Evolutionary conservation across 2,329 filamentous ascomycete genomes (phyloP), one percentile per base, ranked within the genome.

Genomic region (Coleophoma crateriformis): DNA sequence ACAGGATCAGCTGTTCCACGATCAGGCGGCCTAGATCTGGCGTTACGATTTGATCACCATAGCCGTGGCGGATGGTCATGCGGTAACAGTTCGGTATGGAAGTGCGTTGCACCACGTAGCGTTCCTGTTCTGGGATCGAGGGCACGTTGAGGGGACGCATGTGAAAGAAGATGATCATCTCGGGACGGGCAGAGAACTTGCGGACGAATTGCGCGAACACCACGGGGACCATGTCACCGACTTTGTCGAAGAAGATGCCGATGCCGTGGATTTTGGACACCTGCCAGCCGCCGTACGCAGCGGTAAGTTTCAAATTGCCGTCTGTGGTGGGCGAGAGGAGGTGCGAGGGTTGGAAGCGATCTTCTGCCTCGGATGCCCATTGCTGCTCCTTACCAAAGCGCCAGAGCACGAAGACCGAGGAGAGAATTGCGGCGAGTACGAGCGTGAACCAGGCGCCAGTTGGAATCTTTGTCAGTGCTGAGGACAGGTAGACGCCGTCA

Each of bases 181-280:
- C 81, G 0, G 86, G 85, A 5, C 78, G 71, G 0, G 82, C 79
- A 43, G 79, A 78, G 53, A 90, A 84, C 61, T 90, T 90, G 46
- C 75, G 78, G 10, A 88, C 72, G 61, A 90, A 90, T 47, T 90
- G 84, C 3, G 81, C 79, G 64, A 88, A 90, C 10, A 85, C 82
- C 7, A 76, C 77, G 2, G 84, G 85, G 0, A 79, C 80, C 5
- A 77, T 76, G 35, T 80, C 76, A 40, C 87, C 86, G 1, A 79
- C 75, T 67, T 91, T 90, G 68, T 91, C 87, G 63, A 91, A 90
- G 70, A 88, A 90, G 48, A 91, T 82, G 1, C 84, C 87, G 7
- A 80, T 75, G 27, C 74, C 87, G 49, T 71, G 73, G 47, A 80
- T 77, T 0, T 68, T 69, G 27, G 71, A 74, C n/a, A 78, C 57